A percentile compares a stretch with the other conserved stretches of the same genome.
phyloP scores from a whole-genome alignment of 192 early-diverging fungal species.

The Piromyces sp. region DNA sequence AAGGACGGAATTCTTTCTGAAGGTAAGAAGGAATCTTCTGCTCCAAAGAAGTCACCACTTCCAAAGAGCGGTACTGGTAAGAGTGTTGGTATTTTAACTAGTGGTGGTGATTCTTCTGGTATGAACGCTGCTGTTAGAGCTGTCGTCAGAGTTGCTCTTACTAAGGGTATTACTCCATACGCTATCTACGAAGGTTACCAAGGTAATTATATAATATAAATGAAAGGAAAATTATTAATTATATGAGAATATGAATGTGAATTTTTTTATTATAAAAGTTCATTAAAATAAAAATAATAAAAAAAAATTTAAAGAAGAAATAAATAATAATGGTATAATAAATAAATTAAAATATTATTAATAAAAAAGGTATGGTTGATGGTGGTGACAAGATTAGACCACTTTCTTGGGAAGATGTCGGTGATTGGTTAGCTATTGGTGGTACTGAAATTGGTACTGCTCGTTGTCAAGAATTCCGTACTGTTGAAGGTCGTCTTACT shows the following conservation, averaged over 20 bases:
- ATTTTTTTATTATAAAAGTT: no score
- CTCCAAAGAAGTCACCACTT: not conserved
- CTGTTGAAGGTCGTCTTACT: slow-evolving; percentile 62
- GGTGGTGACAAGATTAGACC: slow-evolving; percentile 72
- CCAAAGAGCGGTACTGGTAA: slow-evolving; percentile 7
- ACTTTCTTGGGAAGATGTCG: slow-evolving; percentile 79
- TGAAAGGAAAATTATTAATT: no score
- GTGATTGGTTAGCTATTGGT: slow-evolving; percentile 66
- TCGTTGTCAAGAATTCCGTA: slow-evolving; percentile 69
- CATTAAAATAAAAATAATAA: no score
- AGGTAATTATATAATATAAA: slow-evolving; percentile 11
- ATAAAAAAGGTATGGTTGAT: slow-evolving; percentile 58
- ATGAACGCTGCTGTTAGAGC: slow-evolving; percentile 93
- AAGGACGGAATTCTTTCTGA: not conserved
- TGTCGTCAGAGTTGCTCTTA: slow-evolving; percentile 72
- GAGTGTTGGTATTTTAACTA: slow-evolving; percentile 83
- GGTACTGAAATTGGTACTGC: slow-evolving; percentile 92
- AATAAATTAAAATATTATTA: no score
- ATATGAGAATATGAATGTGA: no score
- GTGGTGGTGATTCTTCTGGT: slow-evolving; percentile 88
- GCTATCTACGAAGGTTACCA: slow-evolving; percentile 92
- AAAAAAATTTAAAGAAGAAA: no score
- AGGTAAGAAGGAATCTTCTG: slow-evolving; percentile 6
- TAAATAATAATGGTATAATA: no score
- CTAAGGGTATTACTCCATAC: slow-evolving; percentile 64